These are phyloP conservation scores for Aspergillus egyptiacus DNA, from an alignment of 495 filamentous ascomycete species.

Conservation along the genomic window DNA sequence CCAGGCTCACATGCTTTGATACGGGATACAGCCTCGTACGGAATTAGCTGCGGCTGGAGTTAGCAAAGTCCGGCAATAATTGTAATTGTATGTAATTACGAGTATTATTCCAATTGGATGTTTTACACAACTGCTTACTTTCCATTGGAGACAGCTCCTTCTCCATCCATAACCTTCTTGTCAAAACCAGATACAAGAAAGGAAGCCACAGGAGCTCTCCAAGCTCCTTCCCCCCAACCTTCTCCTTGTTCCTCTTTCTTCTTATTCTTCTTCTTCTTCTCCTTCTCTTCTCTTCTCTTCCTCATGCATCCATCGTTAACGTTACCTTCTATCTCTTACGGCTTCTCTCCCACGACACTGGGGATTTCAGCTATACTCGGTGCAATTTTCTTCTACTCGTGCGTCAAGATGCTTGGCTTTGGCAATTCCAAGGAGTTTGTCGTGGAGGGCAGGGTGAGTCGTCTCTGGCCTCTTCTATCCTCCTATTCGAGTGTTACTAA, in stretches of 20 bases:
- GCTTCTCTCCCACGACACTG: slow-evolving; percentile 25
- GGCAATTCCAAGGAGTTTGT: slow-evolving; percentile 66
- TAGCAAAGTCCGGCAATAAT: background rate
- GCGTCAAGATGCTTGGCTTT: slow-evolving; percentile 61
- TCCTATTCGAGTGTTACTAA: background rate
- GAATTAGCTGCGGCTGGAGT: background rate
- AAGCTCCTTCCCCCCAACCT: background rate
- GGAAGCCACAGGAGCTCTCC: slow-evolving; percentile 1
- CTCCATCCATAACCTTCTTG: too few species aligned
- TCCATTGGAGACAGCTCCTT: background rate
- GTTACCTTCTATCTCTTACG: slow-evolving; percentile 22
- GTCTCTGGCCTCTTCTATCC: background rate
- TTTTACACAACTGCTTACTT: background rate
- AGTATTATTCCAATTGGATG: too few species aligned
- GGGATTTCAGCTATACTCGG: slow-evolving; percentile 42
- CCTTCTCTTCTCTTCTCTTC: slow-evolving; percentile 16
- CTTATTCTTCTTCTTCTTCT: background rate
- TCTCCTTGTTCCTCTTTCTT: background rate
- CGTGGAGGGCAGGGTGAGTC: slow-evolving; percentile 70
- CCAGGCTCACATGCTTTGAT: background rate
- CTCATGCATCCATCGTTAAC: slow-evolving; percentile 27
- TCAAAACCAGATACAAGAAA: background rate
- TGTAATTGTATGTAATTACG: background rate
- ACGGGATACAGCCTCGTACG: background rate
- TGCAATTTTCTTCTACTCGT: slow-evolving; percentile 38